Percentiles rank a stretch among this genome's conserved stretches.
phyloP scores from a whole-genome alignment of 768 basidiomycete species.

The Suillus paluster region DNA sequence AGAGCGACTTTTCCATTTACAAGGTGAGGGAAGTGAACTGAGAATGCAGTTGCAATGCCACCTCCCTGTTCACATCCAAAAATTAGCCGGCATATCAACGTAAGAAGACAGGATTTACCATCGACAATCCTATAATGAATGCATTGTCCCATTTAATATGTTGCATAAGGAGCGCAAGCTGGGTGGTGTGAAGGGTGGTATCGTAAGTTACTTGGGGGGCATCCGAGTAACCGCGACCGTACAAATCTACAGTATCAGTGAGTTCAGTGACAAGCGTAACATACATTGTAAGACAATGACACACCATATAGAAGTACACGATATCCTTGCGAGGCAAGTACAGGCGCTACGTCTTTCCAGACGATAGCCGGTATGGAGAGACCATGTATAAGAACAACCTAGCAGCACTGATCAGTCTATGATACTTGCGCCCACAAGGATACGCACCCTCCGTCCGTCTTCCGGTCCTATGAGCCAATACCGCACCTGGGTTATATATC shows the following conservation, averaged over 20 bases:
- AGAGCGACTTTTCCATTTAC: slow-evolving; percentile 68
- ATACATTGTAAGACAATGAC: slow-evolving; percentile 14
- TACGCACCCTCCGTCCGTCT: slow-evolving; percentile 62
- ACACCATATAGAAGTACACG: slow-evolving; percentile 78
- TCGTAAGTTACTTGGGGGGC: slow-evolving; percentile 75
- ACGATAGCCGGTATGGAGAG: slow-evolving; percentile 77
- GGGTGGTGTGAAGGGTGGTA: slow-evolving; percentile 65
- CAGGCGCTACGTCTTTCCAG: slow-evolving; percentile 76
- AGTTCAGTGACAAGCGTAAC: slow-evolving; percentile 8
- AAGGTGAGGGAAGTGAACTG: slow-evolving; percentile 71
- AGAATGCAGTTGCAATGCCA: slow-evolving; percentile 72
- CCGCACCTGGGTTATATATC: slow-evolving; percentile 49
- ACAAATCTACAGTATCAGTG: slow-evolving; percentile 59
- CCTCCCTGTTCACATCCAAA: slow-evolving; percentile 55
- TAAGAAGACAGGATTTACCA: slow-evolving; percentile 48
- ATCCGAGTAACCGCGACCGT: slow-evolving; percentile 83
- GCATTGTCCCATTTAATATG: slow-evolving; percentile 74
- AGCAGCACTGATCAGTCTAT: slow-evolving; percentile 8
- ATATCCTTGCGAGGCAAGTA: slow-evolving; percentile 63
- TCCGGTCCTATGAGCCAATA: slow-evolving; percentile 82
- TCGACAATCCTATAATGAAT: slow-evolving; percentile 70
- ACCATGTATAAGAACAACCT: slow-evolving; percentile 82
- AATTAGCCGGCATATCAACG: background rate
- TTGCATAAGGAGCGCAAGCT: slow-evolving; percentile 85
- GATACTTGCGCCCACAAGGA: background rate